These are phyloP conservation scores for Nitzschia inconspicua DNA, from an alignment of 108 stramenopile species.

Conservation along the genomic window DNA sequence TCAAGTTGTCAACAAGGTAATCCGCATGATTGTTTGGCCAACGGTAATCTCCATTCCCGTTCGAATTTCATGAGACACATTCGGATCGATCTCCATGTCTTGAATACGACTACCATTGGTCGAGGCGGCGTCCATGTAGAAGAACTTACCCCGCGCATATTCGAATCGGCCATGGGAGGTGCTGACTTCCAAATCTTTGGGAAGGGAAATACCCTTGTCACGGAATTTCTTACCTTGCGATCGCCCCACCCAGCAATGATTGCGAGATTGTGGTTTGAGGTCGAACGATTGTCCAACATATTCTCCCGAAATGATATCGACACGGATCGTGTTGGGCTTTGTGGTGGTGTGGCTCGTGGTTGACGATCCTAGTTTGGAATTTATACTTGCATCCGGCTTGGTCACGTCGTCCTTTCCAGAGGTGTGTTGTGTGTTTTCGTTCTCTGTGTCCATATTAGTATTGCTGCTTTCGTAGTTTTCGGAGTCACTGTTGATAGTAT, in stretches of 20 bases:
- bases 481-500: slow-evolving; percentile 8
- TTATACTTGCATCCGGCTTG: neutral
- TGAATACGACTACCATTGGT: slow-evolving; percentile 67
- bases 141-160: slow-evolving; percentile 30
- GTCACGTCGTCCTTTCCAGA: too few relatives aligned
- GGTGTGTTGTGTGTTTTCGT: neutral
- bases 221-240: slow-evolving; percentile 75
- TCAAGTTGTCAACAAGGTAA: slow-evolving; percentile 15
- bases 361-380: neutral
- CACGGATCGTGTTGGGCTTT: slow-evolving; percentile 17
- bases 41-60: slow-evolving; percentile 50
- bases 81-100: slow-evolving; percentile 35
- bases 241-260: slow-evolving; percentile 61
- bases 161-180: slow-evolving; percentile 83
- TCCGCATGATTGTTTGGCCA: slow-evolving; percentile 34
- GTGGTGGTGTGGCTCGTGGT: slow-evolving; percentile 1
- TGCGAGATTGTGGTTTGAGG: slow-evolving; percentile 37
- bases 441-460: neutral
- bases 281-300: slow-evolving; percentile 39
- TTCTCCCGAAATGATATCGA: slow-evolving; percentile 55
- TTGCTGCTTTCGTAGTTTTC: slow-evolving; percentile 3
- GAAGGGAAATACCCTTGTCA: slow-evolving; percentile 62
- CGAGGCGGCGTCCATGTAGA: slow-evolving; percentile 73
- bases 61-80: slow-evolving; percentile 30
- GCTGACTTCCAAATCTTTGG: slow-evolving; percentile 74